These are phyloP conservation scores for Flammula alnicola DNA, from an alignment of 1,284 basidiomycete species.

Conservation along the genomic window DNA sequence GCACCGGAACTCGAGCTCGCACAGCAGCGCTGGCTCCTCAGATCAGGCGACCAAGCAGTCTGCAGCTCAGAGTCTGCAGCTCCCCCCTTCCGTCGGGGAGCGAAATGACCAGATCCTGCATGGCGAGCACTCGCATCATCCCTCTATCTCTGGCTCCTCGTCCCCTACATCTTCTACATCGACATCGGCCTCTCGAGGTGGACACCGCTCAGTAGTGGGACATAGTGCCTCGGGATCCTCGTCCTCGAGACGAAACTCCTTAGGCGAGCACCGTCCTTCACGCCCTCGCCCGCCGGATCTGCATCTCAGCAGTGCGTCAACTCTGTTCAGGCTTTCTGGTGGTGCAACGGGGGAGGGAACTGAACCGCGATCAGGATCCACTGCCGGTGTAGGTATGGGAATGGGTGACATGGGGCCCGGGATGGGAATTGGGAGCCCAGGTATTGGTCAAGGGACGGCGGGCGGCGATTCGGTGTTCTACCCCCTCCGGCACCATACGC, in stretches of 20 bases:
- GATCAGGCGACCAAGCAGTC: constrained; percentile 7
- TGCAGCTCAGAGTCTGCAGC: not conserved
- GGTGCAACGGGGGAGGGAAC: not conserved
- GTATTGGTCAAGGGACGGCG: too few species aligned
- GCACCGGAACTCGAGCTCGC: constrained; percentile 23
- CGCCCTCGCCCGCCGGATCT: constrained; percentile 33
- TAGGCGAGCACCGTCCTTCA: constrained; percentile 26
- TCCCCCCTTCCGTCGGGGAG: not conserved
- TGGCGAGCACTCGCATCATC: constrained; percentile 1
- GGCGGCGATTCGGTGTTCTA: not conserved
- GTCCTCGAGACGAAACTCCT: constrained; percentile 15
- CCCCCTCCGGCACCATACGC: not conserved
- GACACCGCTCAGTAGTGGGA: not conserved
- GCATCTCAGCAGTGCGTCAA: constrained; percentile 28
- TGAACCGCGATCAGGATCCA: not conserved
- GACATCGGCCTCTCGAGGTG: not conserved
- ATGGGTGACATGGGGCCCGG: not conserved
- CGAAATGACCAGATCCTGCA: not conserved
- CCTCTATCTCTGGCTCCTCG: not conserved
- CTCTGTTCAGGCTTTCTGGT: constrained; percentile 19
- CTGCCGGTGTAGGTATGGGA: not conserved
- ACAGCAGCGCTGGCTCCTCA: constrained; percentile 22
- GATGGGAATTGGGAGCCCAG: not conserved
- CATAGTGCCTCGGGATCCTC: constrained; percentile 10
- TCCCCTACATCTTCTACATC: not conserved